Conservation (phyloP, 768 basidiomycete species). For the Strobilomyces confusus region DNA sequence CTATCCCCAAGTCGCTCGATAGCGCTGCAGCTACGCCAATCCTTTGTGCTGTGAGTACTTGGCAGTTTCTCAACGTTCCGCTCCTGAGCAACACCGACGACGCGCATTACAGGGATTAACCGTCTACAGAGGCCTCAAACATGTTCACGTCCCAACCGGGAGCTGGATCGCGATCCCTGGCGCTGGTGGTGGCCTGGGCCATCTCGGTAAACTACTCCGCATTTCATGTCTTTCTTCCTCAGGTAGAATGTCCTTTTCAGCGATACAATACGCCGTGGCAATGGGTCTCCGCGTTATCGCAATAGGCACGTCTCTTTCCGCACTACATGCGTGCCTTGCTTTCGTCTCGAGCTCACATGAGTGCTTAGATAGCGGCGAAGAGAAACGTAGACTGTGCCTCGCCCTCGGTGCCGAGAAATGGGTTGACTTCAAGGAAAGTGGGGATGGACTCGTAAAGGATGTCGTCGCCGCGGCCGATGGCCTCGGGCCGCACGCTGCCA, state of each 20-base stretch:
- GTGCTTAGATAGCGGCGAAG: constrained; percentile 39
- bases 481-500: constrained; percentile 39
- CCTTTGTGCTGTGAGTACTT: constrained; percentile 36
- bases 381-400: constrained; percentile 36
- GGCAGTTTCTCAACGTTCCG: background rate
- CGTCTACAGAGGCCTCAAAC: constrained; percentile 82
- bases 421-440: constrained; percentile 44
- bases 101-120: constrained; percentile 23
- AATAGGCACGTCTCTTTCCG: constrained; percentile 25
- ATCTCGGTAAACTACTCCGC: constrained; percentile 27
- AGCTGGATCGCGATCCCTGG: constrained; percentile 78
- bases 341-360: background rate
- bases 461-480: constrained; percentile 40
- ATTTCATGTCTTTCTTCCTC: background rate
- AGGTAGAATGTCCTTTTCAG: constrained; percentile 20
- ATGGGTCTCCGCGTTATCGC: constrained; percentile 45
- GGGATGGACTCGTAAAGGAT: constrained; percentile 35
- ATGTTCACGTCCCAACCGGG: constrained; percentile 57
- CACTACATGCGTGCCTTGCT: no score
- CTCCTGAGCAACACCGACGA: background rate
- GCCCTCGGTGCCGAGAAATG: constrained; percentile 40
- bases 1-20: constrained; percentile 39
- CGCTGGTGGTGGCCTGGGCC: constrained; percentile 50
- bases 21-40: constrained; percentile 41
- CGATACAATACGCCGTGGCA: constrained; percentile 43